Evolutionary conservation across 768 basidiomycete species (phyloP).

Genomic region (Boletus edulis): DNA sequence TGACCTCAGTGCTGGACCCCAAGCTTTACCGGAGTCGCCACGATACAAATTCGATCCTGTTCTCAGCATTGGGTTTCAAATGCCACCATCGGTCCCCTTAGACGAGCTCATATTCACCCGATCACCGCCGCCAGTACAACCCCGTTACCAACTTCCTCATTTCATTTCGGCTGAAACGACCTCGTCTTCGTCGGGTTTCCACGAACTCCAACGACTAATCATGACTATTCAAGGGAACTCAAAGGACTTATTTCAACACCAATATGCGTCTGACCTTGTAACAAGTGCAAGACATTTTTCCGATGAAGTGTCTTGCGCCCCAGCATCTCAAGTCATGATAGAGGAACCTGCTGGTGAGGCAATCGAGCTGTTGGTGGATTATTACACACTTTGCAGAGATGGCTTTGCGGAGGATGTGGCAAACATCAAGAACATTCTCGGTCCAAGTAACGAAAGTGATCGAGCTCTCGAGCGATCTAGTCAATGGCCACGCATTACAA

Average conservation of each 20-base stretch:
- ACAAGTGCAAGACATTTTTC: background rate
- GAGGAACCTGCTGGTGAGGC: background rate
- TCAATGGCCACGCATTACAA: slow-evolving; percentile 38
- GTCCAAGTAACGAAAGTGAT: slow-evolving; percentile 14
- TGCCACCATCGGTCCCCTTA: background rate
- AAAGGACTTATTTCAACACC: slow-evolving; percentile 3
- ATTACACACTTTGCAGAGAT: background rate
- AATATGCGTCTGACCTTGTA: background rate
- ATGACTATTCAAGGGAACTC: background rate
- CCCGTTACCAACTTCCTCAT: background rate
- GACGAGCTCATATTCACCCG: slow-evolving; percentile 1
- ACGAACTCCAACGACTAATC: slow-evolving; percentile 2
- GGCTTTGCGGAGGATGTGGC: background rate
- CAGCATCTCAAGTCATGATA: background rate
- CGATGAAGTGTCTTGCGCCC: background rate
- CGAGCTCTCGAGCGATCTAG: slow-evolving; percentile 12
- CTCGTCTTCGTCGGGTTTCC: background rate
- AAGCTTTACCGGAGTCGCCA: background rate
- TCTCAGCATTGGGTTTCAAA: background rate
- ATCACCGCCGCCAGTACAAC: background rate
- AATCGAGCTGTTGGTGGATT: background rate
- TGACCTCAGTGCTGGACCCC: background rate
- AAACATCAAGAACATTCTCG: slow-evolving; percentile 1
- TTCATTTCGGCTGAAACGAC: background rate
- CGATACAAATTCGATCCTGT: background rate